A percentile compares a stretch with the other conserved stretches of the same genome.
phyloP scores from a whole-genome alignment of 2,329 filamentous ascomycete genomes.

The Tolypocladium ophioglossoides region DNA sequence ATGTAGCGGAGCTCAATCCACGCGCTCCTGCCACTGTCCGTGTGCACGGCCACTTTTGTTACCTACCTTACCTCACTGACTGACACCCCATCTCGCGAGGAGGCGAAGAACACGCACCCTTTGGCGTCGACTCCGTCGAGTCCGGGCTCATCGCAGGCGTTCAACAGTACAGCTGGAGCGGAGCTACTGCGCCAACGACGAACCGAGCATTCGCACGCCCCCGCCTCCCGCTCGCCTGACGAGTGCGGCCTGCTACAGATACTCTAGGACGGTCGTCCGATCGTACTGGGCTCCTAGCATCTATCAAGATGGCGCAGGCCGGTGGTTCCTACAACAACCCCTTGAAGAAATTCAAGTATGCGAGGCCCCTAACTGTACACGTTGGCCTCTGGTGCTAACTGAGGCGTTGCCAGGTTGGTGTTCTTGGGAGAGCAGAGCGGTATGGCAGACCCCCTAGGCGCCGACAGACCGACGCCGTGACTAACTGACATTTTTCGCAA shows the following conservation, averaged over 20 bases:
- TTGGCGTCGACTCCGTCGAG: background rate
- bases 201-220: background rate
- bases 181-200: background rate
- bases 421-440: slow-evolving; percentile 98
- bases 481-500: slow-evolving; percentile 14
- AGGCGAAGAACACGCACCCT: background rate
- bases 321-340: slow-evolving; percentile 95
- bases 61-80: background rate
- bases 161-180: background rate
- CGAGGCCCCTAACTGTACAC: background rate
- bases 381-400: slow-evolving; percentile 8
- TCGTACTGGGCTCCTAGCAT: background rate
- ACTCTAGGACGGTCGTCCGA: background rate
- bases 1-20: background rate
- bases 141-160: background rate
- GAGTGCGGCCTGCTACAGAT: background rate
- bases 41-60: background rate
- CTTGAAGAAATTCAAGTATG: slow-evolving; percentile 99
- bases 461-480: too few relatives aligned
- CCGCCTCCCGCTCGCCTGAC: background rate
- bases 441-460: slow-evolving; percentile 36
- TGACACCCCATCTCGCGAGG: background rate
- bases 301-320: slow-evolving; percentile 62
- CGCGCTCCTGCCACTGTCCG: background rate
- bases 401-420: slow-evolving; percentile 56